These are phyloP conservation scores for Canariomyces notabilis DNA, from an alignment of 2,329 filamentous ascomycete genomes.

Conservation along the genomic window DNA sequence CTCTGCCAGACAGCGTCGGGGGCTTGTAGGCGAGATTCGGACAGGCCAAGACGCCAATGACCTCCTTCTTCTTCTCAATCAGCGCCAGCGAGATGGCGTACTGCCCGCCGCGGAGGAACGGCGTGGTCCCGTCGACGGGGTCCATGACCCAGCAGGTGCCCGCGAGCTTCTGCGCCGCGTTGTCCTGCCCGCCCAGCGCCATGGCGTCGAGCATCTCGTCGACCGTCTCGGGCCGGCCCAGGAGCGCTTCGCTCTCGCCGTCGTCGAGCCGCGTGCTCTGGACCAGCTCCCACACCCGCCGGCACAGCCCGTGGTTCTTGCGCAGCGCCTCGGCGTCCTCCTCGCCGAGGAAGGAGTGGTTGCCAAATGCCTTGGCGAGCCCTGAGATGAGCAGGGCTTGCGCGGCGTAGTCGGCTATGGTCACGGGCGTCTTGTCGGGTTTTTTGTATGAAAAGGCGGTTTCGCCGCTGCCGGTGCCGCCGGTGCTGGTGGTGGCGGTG, in stretches of 20 bases:
- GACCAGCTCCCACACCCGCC: conserved; percentile 82
- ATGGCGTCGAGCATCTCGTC: conserved; percentile 44
- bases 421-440: conserved; percentile 93
- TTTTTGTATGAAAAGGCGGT: conserved; percentile 56
- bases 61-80: conserved; percentile 16
- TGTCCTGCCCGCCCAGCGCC: conserved; percentile 9
- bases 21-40: conserved; percentile 15
- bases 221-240: conserved; percentile 56
- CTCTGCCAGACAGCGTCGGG: neutral
- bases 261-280: conserved; percentile 58
- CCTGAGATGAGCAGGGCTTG: conserved; percentile 94
- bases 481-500: neutral
- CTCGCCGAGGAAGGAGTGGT: conserved; percentile 88
- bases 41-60: conserved; percentile 22
- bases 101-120: conserved; percentile 20
- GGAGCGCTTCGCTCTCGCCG: conserved; percentile 49
- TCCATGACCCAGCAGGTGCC: conserved; percentile 22
- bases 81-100: conserved; percentile 22
- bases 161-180: neutral
- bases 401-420: conserved; percentile 95
- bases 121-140: conserved; percentile 23
- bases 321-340: conserved; percentile 83
- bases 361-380: conserved; percentile 81
- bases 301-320: conserved; percentile 61
- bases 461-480: too few relatives aligned